Base-by-base conservation (phyloP, 2,329 filamentous ascomycete species). In the Phialemoniopsis sp. region DNA sequence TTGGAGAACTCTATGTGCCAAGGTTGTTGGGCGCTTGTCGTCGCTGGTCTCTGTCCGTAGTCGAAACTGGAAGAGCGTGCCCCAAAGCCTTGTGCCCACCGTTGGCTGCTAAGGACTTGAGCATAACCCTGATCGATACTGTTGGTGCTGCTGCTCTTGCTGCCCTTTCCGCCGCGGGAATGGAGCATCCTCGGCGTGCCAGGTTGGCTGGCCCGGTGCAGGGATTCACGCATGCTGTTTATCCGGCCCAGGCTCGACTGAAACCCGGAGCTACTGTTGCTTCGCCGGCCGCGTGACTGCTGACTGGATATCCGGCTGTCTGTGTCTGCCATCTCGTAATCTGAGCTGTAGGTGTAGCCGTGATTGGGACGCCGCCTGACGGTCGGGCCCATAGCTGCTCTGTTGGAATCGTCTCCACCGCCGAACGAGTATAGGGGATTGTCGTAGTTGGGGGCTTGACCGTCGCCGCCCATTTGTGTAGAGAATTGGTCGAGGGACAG, bases 401-500 rank as follows among this genome's bases (percentile, higher is more conserved):
- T 7, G 5, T 37, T 9, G 36, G 38, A 7, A 39, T 26, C 13
- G 43, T 14, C 50, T 31, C 53, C 51, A 41, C 39, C 43, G 47
- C 50, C 51, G 42, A 56, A 17, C 47, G 56, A 59, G 42, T 54
- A 60, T 37, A 53, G 54, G 43, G 58, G 53, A 38, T 72, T 65
- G 46, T 66, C 63, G 38, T 59, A 67, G 36, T 54, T 49, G 19
- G 55, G 44, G 5, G 53, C 49, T 30, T 55, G 47, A 13, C 21
- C 38, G 32, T 46, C 49, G 6, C 58, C 55, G 44, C 53, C 54
- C 34, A 64, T 56, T 49, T 75, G 69, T 50, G 78, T 72, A 31
- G 79, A 83, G 56, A 91, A 81, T 61, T 91, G 86, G 63, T 95
- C 91, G 47, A 98, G 82, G 31, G 90, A 95, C 48, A 93, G 73